Evolutionary conservation across 305 asterid species (phyloP).

Genomic region (Plantago rigida): DNA sequence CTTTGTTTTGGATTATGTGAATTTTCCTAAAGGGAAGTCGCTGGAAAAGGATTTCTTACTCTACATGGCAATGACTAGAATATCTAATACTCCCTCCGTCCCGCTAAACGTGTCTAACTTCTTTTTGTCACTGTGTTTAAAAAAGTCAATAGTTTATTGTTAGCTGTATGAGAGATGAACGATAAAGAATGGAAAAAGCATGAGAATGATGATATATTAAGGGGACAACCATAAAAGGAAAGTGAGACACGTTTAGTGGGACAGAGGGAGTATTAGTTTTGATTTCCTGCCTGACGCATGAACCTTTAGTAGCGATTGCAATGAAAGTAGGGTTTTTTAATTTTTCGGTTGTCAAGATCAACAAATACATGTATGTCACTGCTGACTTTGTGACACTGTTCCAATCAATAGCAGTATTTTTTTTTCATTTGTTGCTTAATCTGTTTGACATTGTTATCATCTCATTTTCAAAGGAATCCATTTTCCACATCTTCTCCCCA

Average conservation of each 20-base stretch:
- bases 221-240: neutral
- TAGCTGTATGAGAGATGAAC: too few species aligned
- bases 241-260: neutral
- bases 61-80: neutral
- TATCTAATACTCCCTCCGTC: too few species aligned
- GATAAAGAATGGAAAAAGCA: too few species aligned
- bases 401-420: too few species aligned
- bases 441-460: too few species aligned
- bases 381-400: neutral
- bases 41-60: neutral
- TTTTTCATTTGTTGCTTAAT: neutral
- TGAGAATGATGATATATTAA: neutral
- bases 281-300: neutral
- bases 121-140: too few species aligned
- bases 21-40: neutral
- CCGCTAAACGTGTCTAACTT: too few species aligned
- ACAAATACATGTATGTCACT: neutral
- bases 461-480: too few species aligned
- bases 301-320: neutral
- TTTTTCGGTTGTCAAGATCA: neutral
- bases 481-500: too few species aligned
- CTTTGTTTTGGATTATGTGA: conserved; percentile 2
- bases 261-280: neutral
- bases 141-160: too few species aligned
- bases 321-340: neutral